Conservation (phyloP, 2,329 filamentous ascomycete species). For the Drechmeria coniospora region DNA sequence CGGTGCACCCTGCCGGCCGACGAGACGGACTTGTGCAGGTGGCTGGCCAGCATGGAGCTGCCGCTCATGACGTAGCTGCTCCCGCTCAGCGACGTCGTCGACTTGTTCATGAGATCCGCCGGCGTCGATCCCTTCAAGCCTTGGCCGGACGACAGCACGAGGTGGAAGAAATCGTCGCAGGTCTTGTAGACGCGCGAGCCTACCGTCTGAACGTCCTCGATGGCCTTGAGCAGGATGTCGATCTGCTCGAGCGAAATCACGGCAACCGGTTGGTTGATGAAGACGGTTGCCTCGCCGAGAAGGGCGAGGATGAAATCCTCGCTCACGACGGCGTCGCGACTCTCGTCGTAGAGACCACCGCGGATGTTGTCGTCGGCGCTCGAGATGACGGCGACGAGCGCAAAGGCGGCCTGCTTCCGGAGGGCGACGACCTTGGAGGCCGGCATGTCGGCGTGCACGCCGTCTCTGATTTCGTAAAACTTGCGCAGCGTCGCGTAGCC, state of each 20-base stretch:
- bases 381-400: constrained; percentile 68
- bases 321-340: constrained; percentile 67
- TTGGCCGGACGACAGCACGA: constrained; percentile 57
- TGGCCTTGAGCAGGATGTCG: constrained; percentile 57
- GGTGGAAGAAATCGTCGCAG: constrained; percentile 63
- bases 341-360: constrained; percentile 73
- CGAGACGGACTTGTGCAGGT: constrained; percentile 44
- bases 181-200: constrained; percentile 54
- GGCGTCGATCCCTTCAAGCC: constrained; percentile 48
- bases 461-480: constrained; percentile 80
- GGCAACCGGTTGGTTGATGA: constrained; percentile 42
- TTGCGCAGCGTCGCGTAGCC: constrained; percentile 83
- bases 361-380: constrained; percentile 83
- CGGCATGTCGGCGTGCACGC: constrained; percentile 12
- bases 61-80: constrained; percentile 56
- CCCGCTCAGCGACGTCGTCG: constrained; percentile 37
- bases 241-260: constrained; percentile 58
- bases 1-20: constrained; percentile 38
- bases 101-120: constrained; percentile 47
- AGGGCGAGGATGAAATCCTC: constrained; percentile 76
- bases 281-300: constrained; percentile 68
- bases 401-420: constrained; percentile 53
- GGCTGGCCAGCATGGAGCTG: constrained; percentile 53
- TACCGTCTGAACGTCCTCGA: constrained; percentile 69
- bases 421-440: constrained; percentile 35